Base-by-base conservation (phyloP, 106 monocot genomes). In the Dendrobium nobile region DNA sequence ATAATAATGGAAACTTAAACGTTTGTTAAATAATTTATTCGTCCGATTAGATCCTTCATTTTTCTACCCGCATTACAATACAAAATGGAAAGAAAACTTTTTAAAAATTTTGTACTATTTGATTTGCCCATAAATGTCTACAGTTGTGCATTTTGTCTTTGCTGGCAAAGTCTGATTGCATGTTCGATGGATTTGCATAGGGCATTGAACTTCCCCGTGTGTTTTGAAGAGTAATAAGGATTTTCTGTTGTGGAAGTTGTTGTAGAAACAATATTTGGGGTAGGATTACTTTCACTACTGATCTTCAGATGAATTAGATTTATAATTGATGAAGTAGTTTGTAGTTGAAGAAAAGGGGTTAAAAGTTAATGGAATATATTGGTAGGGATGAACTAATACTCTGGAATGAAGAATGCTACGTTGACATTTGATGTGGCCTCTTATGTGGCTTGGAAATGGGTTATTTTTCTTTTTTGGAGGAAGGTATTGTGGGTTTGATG, bases 401-500 rank as follows among this genome's bases (percentile, higher is more conserved):
- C 5, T 41, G 67, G 73, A 80, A 42, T 56, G 88, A 78, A 88
- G 82, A 78, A 54, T 77, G 45, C 78, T 67, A 42, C 75, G 79
- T 76, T 78, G 64, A 54, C 78, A 73, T 83, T 81, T 85, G 82
- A 73, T 42, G 55, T 37, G 40, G 41, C 9, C 41, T 68, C 43
- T 75, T 64, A 75, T 78, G 82, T 87, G 19, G 41, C 77, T 76
- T 83, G 83, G 87, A 77, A 72, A 19, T 78, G 27, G 72, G 81
- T 47, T 79, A 20, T 70, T 80, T 82, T 85, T 72, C 13, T 86
- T 75, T 76, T 76, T 70, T 70, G 78, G 83, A 73, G 78, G 78
- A 68, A 75, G 85, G 79, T 43, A 77, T 67, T 75, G 88, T 77
- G 84, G 81, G 75, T 84, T 72, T 83, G 85, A 67, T 82, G 84